Evolutionary conservation across 2,329 filamentous ascomycete species (phyloP).

Genomic region (Chaetomium globosum): DNA sequence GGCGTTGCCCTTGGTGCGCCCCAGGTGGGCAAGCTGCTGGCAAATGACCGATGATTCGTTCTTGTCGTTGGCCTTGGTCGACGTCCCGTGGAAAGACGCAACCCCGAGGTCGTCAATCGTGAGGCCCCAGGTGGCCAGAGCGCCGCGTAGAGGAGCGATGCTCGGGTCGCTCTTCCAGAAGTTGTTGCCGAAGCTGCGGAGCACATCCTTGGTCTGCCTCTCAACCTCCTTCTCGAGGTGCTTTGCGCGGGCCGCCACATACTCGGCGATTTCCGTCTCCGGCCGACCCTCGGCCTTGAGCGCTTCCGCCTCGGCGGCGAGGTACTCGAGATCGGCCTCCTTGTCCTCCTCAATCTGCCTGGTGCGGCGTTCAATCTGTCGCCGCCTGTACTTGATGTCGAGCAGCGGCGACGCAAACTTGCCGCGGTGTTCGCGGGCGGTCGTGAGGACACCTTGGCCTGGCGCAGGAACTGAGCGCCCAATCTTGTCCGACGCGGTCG

Average conservation of each 20-base stretch:
- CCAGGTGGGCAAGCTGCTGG: constrained; percentile 92
- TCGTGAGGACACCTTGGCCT: constrained; percentile 94
- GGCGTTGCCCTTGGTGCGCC: constrained; percentile 94
- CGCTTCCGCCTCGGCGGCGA: constrained; percentile 88
- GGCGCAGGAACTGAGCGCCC: constrained; percentile 95
- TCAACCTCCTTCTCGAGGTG: constrained; percentile 88
- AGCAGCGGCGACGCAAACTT: constrained; percentile 94
- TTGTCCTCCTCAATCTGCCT: constrained; percentile 96
- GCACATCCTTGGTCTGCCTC: constrained; percentile 89
- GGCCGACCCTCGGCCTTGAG: constrained; percentile 76
- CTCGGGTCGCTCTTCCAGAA: constrained; percentile 97
- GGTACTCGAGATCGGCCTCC: constrained; percentile 88
- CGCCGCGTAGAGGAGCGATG: constrained; percentile 93
- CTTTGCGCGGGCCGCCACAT: constrained; percentile 77
- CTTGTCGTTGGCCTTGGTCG: constrained; percentile 98
- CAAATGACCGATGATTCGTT: constrained; percentile 98
- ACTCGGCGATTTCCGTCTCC: constrained; percentile 78
- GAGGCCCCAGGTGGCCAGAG: constrained; percentile 95
- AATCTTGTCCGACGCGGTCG: constrained; percentile 98
- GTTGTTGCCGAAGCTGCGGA: constrained; percentile 91
- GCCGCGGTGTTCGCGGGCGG: constrained; percentile 84
- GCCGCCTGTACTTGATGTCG: constrained; percentile 95
- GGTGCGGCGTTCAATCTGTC: constrained; percentile 91
- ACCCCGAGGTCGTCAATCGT: constrained; percentile 95
- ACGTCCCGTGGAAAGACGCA: constrained; percentile 98